phyloP scores from a whole-genome alignment of 2,329 filamentous ascomycete genomes.

The Aspergillus texensis region DNA sequence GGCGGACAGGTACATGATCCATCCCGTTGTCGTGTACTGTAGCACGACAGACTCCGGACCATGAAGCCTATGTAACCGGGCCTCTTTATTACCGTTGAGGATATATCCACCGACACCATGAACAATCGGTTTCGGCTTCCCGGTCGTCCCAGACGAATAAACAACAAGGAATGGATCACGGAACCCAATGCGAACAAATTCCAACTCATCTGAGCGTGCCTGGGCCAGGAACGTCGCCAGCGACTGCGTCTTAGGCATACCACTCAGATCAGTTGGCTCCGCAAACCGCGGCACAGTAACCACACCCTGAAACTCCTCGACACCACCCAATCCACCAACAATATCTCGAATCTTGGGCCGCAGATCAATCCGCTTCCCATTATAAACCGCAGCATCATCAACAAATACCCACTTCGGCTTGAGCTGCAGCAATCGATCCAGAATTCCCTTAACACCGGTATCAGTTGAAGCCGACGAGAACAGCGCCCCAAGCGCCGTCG shows the following conservation, averaged over 20 bases:
- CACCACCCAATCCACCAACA: conserved; percentile 62
- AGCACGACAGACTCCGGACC: conserved; percentile 48
- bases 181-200: conserved; percentile 67
- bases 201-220: conserved; percentile 38
- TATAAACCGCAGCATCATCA: conserved; percentile 79
- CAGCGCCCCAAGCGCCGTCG: conserved; percentile 70
- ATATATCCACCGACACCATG: conserved; percentile 59
- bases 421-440: conserved; percentile 75
- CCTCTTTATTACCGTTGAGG: conserved; percentile 60
- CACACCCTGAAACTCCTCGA: conserved; percentile 63
- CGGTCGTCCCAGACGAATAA: conserved; percentile 80
- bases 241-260: conserved; percentile 50
- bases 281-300: conserved; percentile 69
- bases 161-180: conserved; percentile 76
- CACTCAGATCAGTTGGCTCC: conserved; percentile 58
- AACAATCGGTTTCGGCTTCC: conserved; percentile 82
- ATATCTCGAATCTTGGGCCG: conserved; percentile 71
- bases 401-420: conserved; percentile 80
- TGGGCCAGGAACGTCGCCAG: conserved; percentile 45
- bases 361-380: conserved; percentile 73
- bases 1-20: conserved; percentile 82
- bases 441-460: conserved; percentile 76
- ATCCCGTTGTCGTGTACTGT: conserved; percentile 72
- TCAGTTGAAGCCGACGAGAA: conserved; percentile 80
- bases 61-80: conserved; percentile 53